Base-by-base conservation (phyloP, 164 flowering plant species). In the Pachysandra terminalis region DNA sequence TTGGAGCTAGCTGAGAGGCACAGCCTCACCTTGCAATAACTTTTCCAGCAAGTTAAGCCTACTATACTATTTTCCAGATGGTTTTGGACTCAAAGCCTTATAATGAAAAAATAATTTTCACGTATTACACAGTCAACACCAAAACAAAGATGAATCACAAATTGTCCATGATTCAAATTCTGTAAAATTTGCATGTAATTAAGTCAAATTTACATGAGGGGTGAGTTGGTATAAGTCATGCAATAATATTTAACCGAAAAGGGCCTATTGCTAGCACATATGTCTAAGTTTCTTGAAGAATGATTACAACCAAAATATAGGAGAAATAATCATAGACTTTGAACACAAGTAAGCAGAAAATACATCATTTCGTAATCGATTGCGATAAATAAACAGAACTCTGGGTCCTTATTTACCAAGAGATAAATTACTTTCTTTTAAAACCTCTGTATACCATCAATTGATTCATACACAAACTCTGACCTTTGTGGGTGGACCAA, bases 401-500 rank as follows among this genome's bases (percentile, higher is more conserved):
- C 19, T 7, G 23, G 21, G 25, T 57, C 26, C 49, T 53, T 56
- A 14, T 5, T 56, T 24, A 24, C 53, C 32, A 6, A 54, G 22
- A 28, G 19, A 54, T 65, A 21, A 35, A 55, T 52, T 5, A 25
- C 14, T 13, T 26, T 21, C 49, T 17, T 41, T 24, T 9, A 32
- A 32, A 32, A 32, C 7, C 3, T 32, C 3, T 32, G 37, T 32
- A 32, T 32, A 32, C 37, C 37, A 32, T 32, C 3, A 32, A 32
- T 32, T 3, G 37, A 32, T 32, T 3, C 51, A 9, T 21, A 51
- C 53, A 70, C 15, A 12, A 67, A 37, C 49, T 61, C 75, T 77
- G 23, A 90, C 96, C 94, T 88, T 82, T 21, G 77, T 37, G 21
- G 85, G 81, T 51, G 85, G 82, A 72, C 79, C 80, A 56, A 76